Percentiles rank a stretch among this genome's conserved stretches.
Conservation (phyloP, 129 eudicot genomes). For the Artemisia annua region DNA sequence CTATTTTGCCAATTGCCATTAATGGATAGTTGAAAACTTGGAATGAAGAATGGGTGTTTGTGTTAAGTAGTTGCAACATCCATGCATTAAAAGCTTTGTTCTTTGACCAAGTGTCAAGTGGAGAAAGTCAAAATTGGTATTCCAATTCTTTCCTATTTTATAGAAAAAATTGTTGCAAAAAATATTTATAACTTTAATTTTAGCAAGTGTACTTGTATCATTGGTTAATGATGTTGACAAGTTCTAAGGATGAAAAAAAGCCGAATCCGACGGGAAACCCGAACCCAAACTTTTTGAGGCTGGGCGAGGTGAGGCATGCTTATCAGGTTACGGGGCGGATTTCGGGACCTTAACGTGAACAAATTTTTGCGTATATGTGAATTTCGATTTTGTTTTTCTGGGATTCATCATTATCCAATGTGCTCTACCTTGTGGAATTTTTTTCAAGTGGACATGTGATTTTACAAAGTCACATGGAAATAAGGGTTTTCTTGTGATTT, state of each 20-base stretch:
- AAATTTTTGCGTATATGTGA: no score
- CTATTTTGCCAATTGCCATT: neutral
- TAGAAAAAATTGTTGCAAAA: neutral
- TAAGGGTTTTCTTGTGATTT: no score
- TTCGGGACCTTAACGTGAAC: no score
- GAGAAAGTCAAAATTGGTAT: slow-evolving; percentile 23
- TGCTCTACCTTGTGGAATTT: no score
- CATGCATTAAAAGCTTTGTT: slow-evolving; percentile 16
- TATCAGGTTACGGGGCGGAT: no score
- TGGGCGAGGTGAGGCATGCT: no score
- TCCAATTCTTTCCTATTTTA: neutral
- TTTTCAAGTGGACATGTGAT: no score
- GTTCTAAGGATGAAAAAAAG: neutral
- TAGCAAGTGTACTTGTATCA: neutral
- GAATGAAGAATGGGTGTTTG: neutral
- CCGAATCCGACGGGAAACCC: no score
- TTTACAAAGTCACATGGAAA: no score
- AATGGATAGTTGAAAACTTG: neutral
- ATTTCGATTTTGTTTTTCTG: no score
- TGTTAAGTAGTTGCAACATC: neutral
- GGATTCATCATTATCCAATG: no score
- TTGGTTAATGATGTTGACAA: neutral
- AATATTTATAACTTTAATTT: neutral
- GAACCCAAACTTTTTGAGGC: no score
- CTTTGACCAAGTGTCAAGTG: neutral